phyloP scores from a whole-genome alignment of 257 asterid genomes.

The Striga asiatica region DNA sequence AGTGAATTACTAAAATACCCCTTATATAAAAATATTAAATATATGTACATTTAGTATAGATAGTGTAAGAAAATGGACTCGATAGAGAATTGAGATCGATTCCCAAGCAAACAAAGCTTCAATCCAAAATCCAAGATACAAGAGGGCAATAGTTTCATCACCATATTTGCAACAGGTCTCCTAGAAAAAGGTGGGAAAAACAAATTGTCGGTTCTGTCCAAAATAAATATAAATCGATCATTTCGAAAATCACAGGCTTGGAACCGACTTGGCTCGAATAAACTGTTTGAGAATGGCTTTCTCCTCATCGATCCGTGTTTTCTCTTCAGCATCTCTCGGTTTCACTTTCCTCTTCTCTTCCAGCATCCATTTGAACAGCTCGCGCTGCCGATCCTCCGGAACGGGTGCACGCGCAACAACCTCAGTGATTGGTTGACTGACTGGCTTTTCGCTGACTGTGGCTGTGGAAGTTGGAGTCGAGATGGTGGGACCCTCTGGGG shows the following conservation, averaged over 20 bases:
- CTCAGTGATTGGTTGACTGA: constrained; percentile 17
- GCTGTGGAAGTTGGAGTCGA: constrained; percentile 23
- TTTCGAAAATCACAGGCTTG: constrained; percentile 25
- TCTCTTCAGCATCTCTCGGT: constrained; percentile 66
- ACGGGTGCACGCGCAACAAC: constrained; percentile 43
- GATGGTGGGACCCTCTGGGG: constrained; percentile 20
- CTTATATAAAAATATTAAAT: no score
- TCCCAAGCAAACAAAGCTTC: no score
- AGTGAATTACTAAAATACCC: no score
- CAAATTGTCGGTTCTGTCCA: no score
- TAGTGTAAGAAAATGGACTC: no score
- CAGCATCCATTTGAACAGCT: constrained; percentile 67
- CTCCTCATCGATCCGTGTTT: constrained; percentile 73
- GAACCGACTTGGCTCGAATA: constrained; percentile 55
- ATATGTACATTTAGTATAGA: no score
- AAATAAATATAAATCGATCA: neutral
- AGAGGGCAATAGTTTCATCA: no score
- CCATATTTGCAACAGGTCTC: no score
- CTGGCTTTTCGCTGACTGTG: constrained; percentile 23
- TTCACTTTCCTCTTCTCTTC: constrained; percentile 76
- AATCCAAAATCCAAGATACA: no score
- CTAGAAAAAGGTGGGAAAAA: no score
- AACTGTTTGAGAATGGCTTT: constrained; percentile 74
- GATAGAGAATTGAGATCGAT: no score
- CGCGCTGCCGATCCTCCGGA: constrained; percentile 63